A percentile compares a stretch with the other conserved stretches of the same genome.
Conservation (phyloP, 345 rosid genomes). For the Populus pruinosa region DNA sequence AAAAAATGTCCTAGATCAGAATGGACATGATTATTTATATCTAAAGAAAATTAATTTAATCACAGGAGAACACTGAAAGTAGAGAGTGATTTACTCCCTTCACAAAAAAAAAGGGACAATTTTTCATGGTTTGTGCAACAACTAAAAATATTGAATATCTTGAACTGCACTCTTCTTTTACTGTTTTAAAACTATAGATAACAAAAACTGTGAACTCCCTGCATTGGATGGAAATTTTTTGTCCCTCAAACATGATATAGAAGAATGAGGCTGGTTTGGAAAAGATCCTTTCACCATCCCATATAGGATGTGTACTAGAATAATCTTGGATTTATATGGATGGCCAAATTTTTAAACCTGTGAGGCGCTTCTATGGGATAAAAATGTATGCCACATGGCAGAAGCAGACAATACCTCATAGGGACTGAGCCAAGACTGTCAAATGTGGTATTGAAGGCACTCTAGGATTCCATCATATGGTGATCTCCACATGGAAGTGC, state of each 20-base stretch:
- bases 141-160: not conserved
- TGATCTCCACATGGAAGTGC: not conserved
- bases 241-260: not conserved
- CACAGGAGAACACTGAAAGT: not conserved
- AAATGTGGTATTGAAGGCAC: no score
- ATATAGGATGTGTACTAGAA: not conserved
- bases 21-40: not conserved
- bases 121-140: not conserved
- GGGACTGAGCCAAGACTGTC: no score
- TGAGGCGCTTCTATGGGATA: no score
- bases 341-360: not conserved
- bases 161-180: not conserved
- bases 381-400: no score
- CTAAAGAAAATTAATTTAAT: not conserved
- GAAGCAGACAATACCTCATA: no score
- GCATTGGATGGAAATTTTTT: no score
- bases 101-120: not conserved
- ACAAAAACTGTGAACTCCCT: not conserved
- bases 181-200: not conserved
- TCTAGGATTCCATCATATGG: not conserved
- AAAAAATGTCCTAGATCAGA: not conserved
- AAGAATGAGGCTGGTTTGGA: not conserved
- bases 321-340: no score
- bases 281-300: not conserved
- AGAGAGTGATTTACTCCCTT: not conserved